These are phyloP conservation scores for Lactifluus piperatus DNA, from an alignment of 768 basidiomycete species.

Conservation along the genomic window DNA sequence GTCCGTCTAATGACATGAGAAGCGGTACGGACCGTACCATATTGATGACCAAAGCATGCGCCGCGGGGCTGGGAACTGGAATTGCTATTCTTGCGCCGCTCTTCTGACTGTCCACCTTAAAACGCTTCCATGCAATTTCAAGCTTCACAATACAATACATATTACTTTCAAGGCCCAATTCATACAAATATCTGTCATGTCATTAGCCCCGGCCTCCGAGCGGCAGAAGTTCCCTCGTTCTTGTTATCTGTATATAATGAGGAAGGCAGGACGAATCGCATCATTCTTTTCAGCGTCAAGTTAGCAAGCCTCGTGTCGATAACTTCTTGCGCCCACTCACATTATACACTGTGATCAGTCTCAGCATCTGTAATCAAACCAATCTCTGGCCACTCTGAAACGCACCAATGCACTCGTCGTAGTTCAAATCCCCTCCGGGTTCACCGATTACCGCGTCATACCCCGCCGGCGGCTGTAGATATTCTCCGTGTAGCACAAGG, in stretches of 20 bases:
- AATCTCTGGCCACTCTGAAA: neutral
- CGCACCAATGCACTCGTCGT: slow-evolving; percentile 25
- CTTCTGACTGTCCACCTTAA: neutral
- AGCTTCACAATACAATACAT: too few species aligned
- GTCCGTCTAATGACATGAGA: neutral
- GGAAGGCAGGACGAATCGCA: slow-evolving; percentile 22
- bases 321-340: slow-evolving; percentile 8
- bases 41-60: too few species aligned
- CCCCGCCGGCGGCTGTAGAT: slow-evolving; percentile 21
- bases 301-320: neutral
- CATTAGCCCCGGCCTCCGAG: neutral
- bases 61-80: too few species aligned
- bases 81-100: neutral
- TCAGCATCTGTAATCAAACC: neutral
- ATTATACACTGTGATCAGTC: slow-evolving; percentile 17
- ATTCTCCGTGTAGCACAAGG: neutral
- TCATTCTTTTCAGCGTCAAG: slow-evolving; percentile 18
- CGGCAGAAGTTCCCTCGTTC: too few species aligned
- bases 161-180: neutral
- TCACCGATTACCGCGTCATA: slow-evolving; percentile 24
- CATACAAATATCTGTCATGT: too few species aligned
- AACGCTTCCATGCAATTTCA: neutral
- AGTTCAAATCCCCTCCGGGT: slow-evolving; percentile 24
- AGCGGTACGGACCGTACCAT: too few species aligned
- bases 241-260: slow-evolving; percentile 18